These are phyloP conservation scores for Phytophthora cryptogea DNA, from an alignment of 352 stramenopile species.

Conservation along the genomic window DNA sequence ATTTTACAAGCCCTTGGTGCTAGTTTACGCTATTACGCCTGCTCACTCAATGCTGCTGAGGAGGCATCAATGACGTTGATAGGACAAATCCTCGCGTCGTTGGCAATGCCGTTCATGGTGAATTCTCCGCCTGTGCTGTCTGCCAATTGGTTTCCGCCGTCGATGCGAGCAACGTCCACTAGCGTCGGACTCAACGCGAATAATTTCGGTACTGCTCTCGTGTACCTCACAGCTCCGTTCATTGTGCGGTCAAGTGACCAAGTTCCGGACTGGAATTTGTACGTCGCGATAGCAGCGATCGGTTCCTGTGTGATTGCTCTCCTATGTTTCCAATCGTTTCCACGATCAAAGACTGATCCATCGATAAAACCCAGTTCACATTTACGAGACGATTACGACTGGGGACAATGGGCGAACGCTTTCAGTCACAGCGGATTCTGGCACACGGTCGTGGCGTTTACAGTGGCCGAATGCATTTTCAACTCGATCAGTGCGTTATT, in stretches of 20 bases:
- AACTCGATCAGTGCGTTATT: constrained; percentile 71
- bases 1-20: constrained; percentile 55
- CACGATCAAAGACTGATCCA: background rate
- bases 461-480: constrained; percentile 65
- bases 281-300: constrained; percentile 34
- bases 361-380: background rate
- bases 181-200: constrained; percentile 77
- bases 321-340: background rate
- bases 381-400: constrained; percentile 66
- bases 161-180: constrained; percentile 64
- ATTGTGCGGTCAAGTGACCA: constrained; percentile 42
- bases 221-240: constrained; percentile 58
- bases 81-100: constrained; percentile 58
- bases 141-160: constrained; percentile 74
- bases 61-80: constrained; percentile 48
- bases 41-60: constrained; percentile 18
- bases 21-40: constrained; percentile 46
- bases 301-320: constrained; percentile 23
- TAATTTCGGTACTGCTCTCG: constrained; percentile 57
- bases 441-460: constrained; percentile 61
- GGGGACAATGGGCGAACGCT: constrained; percentile 60
- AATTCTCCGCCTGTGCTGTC: constrained; percentile 73
- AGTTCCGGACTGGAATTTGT: constrained; percentile 49
- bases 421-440: constrained; percentile 65
- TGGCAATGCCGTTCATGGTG: constrained; percentile 83